Base-by-base conservation (phyloP, 345 rosid genomes). In the Rhodomyrtus tomentosa region DNA sequence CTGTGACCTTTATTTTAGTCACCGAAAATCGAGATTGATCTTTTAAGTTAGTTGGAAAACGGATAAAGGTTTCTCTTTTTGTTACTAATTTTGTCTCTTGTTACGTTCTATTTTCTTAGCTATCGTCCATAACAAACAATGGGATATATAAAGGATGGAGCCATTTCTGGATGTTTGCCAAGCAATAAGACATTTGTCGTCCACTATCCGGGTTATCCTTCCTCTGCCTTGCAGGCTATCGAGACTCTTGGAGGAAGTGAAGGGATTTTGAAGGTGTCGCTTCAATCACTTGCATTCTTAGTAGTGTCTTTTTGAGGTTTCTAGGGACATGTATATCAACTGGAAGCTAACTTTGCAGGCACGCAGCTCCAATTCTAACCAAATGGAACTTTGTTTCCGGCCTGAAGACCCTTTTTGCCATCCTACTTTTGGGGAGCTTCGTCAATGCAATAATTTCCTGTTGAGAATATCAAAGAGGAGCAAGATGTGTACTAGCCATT, bases 381-480 rank as follows among this genome's bases (percentile, higher is more conserved):
- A 91, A 87, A 85, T 95, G 88, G 96, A 93, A 92, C 93, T 96
- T 45, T 89, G 83, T 85, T 96, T 95, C 87, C 98, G 98, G 45
- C 99, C 99, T 5, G 95, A 95, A 83, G 99, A 96, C 84, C 98
- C 98, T 2, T 93, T 90, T 83, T 94, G 96, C 20, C 98, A 91
- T 89, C 98, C 98, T 83, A 89, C 93, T 5, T 91, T 87, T 88
- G 99, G 98, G 53, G 92, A 91, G 87, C 93, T 89, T 86, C 93
- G 88, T 85, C 87, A 85, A 74, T 82, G 82, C 83, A 93, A 85
- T 79, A 90, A 81, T 84, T 92, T 95, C 36, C 88, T 95, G 51
- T 84, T 96, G 45, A 95, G 86, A 86, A 90, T 95, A 72, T 91
- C 91, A 50, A 94, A 90, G 84, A 91, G 82, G 48, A 83, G 68